Conservation (phyloP, 2,329 filamentous ascomycete genomes). For the Parastagonospora nodorum region DNA sequence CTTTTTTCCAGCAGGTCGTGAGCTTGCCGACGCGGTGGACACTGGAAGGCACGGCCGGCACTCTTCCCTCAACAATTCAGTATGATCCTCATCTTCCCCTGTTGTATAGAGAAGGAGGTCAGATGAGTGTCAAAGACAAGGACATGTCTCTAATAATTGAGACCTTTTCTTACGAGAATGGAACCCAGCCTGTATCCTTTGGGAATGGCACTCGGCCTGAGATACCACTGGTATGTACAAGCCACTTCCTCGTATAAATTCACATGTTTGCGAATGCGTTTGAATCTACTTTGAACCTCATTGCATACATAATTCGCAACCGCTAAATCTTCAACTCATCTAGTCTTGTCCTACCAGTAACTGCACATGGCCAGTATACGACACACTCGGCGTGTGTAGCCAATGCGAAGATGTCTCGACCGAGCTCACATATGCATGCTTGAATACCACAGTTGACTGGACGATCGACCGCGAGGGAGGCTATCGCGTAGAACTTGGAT, state of each 20-base stretch:
- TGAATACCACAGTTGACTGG: constrained; percentile 23
- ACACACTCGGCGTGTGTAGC: constrained; percentile 34
- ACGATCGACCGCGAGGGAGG: constrained; percentile 4
- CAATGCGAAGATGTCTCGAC: constrained; percentile 19
- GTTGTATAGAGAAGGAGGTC: no score
- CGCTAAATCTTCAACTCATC: no score
- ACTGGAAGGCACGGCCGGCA: constrained; percentile 1
- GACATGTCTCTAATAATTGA: constrained; percentile 2
- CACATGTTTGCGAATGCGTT: no score
- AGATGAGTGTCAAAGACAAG: constrained; percentile 1
- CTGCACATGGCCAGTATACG: constrained; percentile 35
- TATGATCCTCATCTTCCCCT: constrained; percentile 9
- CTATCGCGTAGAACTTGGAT: background rate
- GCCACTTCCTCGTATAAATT: no score
- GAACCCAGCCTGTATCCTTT: constrained; percentile 19
- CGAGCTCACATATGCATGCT: constrained; percentile 13
- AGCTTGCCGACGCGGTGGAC: constrained; percentile 28
- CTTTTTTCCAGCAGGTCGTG: constrained; percentile 14
- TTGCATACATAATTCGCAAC: background rate
- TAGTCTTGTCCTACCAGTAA: constrained; percentile 35
- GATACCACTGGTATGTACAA: constrained; percentile 27
- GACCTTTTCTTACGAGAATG: constrained; percentile 24
- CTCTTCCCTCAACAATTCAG: background rate
- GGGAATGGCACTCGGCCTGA: constrained; percentile 32
- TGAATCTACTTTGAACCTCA: no score